Evolutionary conservation across 441 rosid species (phyloP).

Genomic region (Croton laevigatus): DNA sequence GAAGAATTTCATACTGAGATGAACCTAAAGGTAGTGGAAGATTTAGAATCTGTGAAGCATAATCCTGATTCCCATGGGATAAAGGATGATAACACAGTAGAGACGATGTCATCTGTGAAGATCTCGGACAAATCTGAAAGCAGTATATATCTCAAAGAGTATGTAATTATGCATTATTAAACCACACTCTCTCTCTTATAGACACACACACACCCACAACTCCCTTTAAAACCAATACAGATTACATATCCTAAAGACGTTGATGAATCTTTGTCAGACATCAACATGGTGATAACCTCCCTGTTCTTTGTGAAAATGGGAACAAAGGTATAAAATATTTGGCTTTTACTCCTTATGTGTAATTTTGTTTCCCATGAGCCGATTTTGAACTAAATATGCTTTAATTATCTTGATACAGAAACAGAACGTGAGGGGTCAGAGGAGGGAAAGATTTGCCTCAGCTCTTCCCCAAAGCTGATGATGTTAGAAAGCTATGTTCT

Average conservation of each 20-base stretch:
- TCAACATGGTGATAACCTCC: slow-evolving; percentile 21
- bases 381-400: background rate
- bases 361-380: background rate
- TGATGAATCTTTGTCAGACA: slow-evolving; percentile 20
- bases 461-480: slow-evolving; percentile 30
- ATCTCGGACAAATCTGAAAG: slow-evolving; percentile 32
- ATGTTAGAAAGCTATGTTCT: slow-evolving; percentile 43
- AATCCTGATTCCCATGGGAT: slow-evolving; percentile 28
- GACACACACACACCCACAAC: background rate
- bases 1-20: slow-evolving; percentile 14
- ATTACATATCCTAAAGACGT: slow-evolving; percentile 6
- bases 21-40: slow-evolving; percentile 24
- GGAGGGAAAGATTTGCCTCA: slow-evolving; percentile 12
- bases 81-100: slow-evolving; percentile 19
- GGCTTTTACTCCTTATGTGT: background rate
- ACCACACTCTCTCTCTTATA: slow-evolving; percentile 6
- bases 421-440: slow-evolving; percentile 8
- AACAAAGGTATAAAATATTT: slow-evolving; percentile 25
- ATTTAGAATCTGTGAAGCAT: slow-evolving; percentile 23
- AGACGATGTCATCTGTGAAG: slow-evolving; percentile 40
- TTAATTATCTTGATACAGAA: slow-evolving; percentile 14
- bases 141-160: slow-evolving; percentile 35
- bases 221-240: background rate
- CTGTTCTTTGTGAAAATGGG: slow-evolving; percentile 21
- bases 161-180: slow-evolving; percentile 16